These are phyloP conservation scores for Areca catechu DNA, from an alignment of 176 grass and related monocot genomes.

Conservation along the genomic window DNA sequence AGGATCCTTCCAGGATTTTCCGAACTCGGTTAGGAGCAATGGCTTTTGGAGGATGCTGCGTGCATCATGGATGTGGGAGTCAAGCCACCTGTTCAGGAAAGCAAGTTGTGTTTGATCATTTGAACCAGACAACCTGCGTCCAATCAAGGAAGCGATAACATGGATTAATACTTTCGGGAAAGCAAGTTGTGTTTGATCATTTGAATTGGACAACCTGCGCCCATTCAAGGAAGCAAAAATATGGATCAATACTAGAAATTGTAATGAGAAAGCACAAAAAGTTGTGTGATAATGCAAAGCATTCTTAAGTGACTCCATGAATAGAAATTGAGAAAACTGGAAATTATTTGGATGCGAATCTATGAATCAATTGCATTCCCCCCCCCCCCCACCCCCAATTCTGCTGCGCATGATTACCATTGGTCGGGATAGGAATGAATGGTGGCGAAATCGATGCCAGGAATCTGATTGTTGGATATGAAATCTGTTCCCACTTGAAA, in stretches of 20 bases:
- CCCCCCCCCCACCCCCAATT: too few species aligned
- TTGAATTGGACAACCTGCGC: slow-evolving; percentile 34
- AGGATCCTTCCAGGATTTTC: slow-evolving; percentile 60
- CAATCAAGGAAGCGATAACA: too few species aligned
- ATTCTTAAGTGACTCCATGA: too few species aligned
- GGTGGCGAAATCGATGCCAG: slow-evolving; percentile 85
- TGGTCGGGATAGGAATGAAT: slow-evolving; percentile 95
- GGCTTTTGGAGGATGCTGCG: slow-evolving; percentile 46
- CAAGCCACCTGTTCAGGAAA: slow-evolving; percentile 65
- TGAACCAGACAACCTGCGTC: neutral
- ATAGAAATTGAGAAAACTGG: too few species aligned
- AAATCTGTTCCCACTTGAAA: slow-evolving; percentile 82
- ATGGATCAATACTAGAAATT: too few species aligned
- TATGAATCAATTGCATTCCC: too few species aligned
- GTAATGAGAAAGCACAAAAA: too few species aligned
- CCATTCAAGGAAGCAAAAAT: too few species aligned
- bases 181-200: slow-evolving; percentile 40
- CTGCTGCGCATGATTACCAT: slow-evolving; percentile 30
- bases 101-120: slow-evolving; percentile 42
- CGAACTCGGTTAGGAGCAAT: slow-evolving; percentile 76
- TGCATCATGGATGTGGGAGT: slow-evolving; percentile 65
- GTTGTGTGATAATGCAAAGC: too few species aligned
- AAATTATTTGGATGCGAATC: too few species aligned
- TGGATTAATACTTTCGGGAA: slow-evolving; percentile 30
- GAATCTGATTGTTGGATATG: slow-evolving; percentile 67